phyloP scores from a whole-genome alignment of 106 monocot species.

The Chionographis japonica region DNA sequence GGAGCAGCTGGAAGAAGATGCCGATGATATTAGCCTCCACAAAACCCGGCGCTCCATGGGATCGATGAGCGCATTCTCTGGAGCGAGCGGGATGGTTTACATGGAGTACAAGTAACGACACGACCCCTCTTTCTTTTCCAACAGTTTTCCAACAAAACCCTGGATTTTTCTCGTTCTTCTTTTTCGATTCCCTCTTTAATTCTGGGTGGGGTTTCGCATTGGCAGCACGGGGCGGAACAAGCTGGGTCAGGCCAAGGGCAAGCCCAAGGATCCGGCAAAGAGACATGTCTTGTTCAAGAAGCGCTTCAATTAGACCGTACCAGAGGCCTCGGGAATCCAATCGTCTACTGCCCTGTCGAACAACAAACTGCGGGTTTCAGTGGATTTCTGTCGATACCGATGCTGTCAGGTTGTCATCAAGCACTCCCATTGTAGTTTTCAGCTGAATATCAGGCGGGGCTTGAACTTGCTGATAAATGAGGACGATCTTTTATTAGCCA shows the following conservation, averaged over 20 bases:
- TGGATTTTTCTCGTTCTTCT: neutral
- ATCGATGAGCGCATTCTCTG: slow-evolving; percentile 89
- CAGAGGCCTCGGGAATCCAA: no score
- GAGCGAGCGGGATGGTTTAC: slow-evolving; percentile 86
- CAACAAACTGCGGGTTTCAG: no score
- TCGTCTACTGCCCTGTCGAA: no score
- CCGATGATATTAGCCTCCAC: slow-evolving; percentile 74
- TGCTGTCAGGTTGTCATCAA: no score
- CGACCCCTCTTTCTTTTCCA: neutral
- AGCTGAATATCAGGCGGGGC: no score
- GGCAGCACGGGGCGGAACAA: slow-evolving; percentile 63
- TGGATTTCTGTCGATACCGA: no score
- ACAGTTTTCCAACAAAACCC: no score
- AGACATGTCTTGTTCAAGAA: slow-evolving; percentile 84
- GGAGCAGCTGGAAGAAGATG: slow-evolving; percentile 89
- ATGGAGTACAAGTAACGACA: slow-evolving; percentile 81
- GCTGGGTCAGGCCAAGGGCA: slow-evolving; percentile 43
- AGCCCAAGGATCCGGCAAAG: slow-evolving; percentile 90
- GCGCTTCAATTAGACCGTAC: slow-evolving; percentile 25
- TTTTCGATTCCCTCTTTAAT: neutral
- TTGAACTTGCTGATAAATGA: no score
- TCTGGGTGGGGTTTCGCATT: neutral
- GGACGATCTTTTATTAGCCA: no score
- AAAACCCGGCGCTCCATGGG: slow-evolving; percentile 67
- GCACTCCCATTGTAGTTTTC: no score